Evolutionary conservation across 352 stramenopile species (phyloP).

Genomic region (Pythium phragmitis): DNA sequence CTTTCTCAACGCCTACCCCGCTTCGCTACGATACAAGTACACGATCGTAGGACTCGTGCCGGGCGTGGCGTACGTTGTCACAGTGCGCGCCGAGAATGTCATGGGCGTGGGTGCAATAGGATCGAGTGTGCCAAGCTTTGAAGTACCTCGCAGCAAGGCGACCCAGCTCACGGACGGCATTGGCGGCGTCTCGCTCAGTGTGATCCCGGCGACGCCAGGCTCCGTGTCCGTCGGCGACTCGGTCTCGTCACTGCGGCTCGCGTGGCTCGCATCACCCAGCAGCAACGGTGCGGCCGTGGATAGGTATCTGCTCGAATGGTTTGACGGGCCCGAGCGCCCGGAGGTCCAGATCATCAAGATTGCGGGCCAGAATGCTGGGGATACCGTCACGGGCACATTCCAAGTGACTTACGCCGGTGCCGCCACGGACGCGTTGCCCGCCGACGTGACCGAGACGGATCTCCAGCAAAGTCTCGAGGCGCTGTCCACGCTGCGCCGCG

Average conservation of each 20-base stretch:
- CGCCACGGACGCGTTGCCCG: slow-evolving; percentile 51
- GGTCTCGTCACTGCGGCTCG: slow-evolving; percentile 39
- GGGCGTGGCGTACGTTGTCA: slow-evolving; percentile 49
- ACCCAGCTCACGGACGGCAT: slow-evolving; percentile 44
- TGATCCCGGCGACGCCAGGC: slow-evolving; percentile 29
- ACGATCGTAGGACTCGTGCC: slow-evolving; percentile 49
- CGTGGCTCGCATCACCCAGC: slow-evolving; percentile 49
- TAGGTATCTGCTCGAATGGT: slow-evolving; percentile 81
- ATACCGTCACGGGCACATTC: slow-evolving; percentile 71
- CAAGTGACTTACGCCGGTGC: slow-evolving; percentile 57
- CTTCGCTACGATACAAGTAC: slow-evolving; percentile 67
- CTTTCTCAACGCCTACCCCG: slow-evolving; percentile 48
- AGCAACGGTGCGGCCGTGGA: slow-evolving; percentile 47
- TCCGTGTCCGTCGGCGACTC: slow-evolving; percentile 39
- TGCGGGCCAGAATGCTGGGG: slow-evolving; percentile 33
- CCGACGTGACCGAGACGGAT: slow-evolving; percentile 54
- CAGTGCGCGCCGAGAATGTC: slow-evolving; percentile 68
- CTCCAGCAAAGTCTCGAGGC: slow-evolving; percentile 62
- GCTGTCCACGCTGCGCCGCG: slow-evolving; percentile 55
- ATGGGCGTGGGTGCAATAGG: slow-evolving; percentile 54
- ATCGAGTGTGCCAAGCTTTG: slow-evolving; percentile 43
- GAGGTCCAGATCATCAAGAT: slow-evolving; percentile 80
- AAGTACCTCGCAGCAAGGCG: slow-evolving; percentile 59
- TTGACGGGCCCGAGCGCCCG: slow-evolving; percentile 37
- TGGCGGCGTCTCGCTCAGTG: slow-evolving; percentile 55